A percentile compares a stretch with the other conserved stretches of the same genome.
Conservation (phyloP, 495 filamentous ascomycete genomes). For the Rhizodiscina lignyota region DNA sequence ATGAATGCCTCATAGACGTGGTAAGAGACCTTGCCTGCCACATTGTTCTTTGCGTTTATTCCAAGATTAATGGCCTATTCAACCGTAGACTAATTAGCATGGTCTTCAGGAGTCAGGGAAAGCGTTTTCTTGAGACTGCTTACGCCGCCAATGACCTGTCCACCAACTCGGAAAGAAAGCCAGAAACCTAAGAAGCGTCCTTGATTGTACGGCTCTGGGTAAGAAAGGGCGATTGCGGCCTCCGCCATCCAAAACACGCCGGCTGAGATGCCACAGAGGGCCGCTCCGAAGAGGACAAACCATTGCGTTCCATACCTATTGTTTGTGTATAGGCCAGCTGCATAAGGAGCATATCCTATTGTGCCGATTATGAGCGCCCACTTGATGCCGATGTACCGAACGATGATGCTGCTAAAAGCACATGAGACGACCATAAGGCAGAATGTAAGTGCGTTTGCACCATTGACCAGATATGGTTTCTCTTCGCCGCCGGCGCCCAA, state of each 20-base stretch:
- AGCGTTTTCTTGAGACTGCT: no score
- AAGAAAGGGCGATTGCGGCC: slow-evolving; percentile 45
- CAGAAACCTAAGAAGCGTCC: slow-evolving; percentile 42
- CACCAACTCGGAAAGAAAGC: slow-evolving; percentile 42
- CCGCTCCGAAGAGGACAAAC: slow-evolving; percentile 46
- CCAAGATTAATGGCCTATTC: slow-evolving; percentile 25
- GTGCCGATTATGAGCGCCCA: slow-evolving; percentile 47
- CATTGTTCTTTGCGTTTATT: slow-evolving; percentile 34
- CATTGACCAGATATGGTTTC: slow-evolving; percentile 38
- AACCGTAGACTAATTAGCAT: no score
- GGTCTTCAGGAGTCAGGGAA: no score
- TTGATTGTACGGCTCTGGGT: slow-evolving; percentile 46
- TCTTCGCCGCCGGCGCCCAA: slow-evolving; percentile 42
- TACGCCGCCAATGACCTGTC: slow-evolving; percentile 44
- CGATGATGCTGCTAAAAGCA: neutral
- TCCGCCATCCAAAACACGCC: slow-evolving; percentile 56
- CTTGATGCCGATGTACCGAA: slow-evolving; percentile 1
- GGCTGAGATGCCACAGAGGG: slow-evolving; percentile 45
- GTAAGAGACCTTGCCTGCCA: slow-evolving; percentile 43
- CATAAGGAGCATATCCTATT: slow-evolving; percentile 47
- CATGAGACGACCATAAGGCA: slow-evolving; percentile 34
- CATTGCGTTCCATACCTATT: slow-evolving; percentile 47
- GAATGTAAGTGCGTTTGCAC: slow-evolving; percentile 39
- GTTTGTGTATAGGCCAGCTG: slow-evolving; percentile 49
- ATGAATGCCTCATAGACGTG: slow-evolving; percentile 45